A percentile compares a stretch with the other conserved stretches of the same genome.
These are phyloP conservation scores for Glaciozyma martinii DNA, from an alignment of 768 basidiomycete species.

Conservation along the genomic window DNA sequence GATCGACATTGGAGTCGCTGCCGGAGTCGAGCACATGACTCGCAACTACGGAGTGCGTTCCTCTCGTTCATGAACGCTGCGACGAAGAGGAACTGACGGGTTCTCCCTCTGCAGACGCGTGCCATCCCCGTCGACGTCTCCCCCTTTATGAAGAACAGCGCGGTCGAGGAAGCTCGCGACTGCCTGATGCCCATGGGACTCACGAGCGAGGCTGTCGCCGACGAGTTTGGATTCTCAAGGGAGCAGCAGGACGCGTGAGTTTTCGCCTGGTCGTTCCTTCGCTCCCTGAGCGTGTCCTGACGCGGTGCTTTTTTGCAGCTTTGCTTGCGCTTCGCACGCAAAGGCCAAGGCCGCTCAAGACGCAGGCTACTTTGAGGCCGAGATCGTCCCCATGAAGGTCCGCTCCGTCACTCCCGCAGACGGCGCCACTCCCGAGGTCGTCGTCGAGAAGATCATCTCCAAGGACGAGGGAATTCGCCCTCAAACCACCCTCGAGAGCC, in stretches of 20 bases:
- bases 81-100: neutral
- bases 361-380: constrained; percentile 67
- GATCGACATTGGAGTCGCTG: constrained; percentile 44
- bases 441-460: constrained; percentile 40
- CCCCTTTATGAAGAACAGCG: constrained; percentile 34
- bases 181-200: constrained; percentile 44
- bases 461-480: constrained; percentile 44
- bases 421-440: constrained; percentile 32
- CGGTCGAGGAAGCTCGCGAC: constrained; percentile 41
- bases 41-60: constrained; percentile 39
- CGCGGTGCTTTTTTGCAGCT: constrained; percentile 38
- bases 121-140: constrained; percentile 31
- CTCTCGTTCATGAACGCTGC: neutral
- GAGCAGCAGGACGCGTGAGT: constrained; percentile 40
- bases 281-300: neutral
- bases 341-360: constrained; percentile 76
- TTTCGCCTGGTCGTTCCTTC: constrained; percentile 35
- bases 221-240: constrained; percentile 40
- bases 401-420: constrained; percentile 37
- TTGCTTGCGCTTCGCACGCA: constrained; percentile 71
- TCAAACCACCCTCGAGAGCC: constrained; percentile 42
- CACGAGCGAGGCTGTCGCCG: constrained; percentile 44
- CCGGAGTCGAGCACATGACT: constrained; percentile 44
- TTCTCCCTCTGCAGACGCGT: constrained; percentile 13
- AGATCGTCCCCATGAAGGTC: constrained; percentile 65